A percentile compares a stretch with the other conserved stretches of the same genome.
These are phyloP conservation scores for Aspergillus asperescens DNA, from an alignment of 495 filamentous ascomycete species.

Conservation along the genomic window DNA sequence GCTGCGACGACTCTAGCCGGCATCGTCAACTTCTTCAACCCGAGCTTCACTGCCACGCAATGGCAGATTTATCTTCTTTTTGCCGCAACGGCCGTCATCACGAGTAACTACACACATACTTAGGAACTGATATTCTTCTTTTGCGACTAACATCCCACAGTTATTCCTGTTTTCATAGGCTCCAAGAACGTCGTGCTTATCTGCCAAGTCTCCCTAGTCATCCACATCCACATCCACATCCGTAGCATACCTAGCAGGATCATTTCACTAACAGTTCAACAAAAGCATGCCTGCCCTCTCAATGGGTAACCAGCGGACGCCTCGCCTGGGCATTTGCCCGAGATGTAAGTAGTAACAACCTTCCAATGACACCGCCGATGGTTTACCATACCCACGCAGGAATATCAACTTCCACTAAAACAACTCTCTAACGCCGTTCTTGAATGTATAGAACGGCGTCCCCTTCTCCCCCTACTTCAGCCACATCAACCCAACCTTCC, in stretches of 20 bases:
- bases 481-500: conserved; percentile 11
- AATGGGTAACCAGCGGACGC: conserved; percentile 22
- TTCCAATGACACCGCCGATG: too few species aligned
- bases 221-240: too few species aligned
- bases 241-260: too few species aligned
- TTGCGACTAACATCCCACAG: conserved; percentile 7
- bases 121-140: too few species aligned
- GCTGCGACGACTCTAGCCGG: conserved; percentile 15
- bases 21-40: conserved; percentile 23
- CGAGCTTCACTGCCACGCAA: conserved; percentile 15
- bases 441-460: not conserved
- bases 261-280: too few species aligned
- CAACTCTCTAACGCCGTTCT: too few species aligned
- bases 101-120: not conserved
- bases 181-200: conserved; percentile 18
- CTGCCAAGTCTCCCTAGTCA: conserved; percentile 15
- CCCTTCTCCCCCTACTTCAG: conserved; percentile 22
- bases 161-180: conserved; percentile 19
- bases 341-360: conserved; percentile 16
- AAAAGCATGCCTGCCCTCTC: conserved; percentile 21
- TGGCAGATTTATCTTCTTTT: conserved; percentile 32
- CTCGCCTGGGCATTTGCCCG: conserved; percentile 39
- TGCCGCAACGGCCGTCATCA: conserved; percentile 11
- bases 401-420: too few species aligned
- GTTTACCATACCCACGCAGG: too few species aligned